Percentiles rank a stretch among this genome's conserved stretches.
Conservation (phyloP, 129 eudicot genomes). For the Chrysanthemum seticuspe region DNA sequence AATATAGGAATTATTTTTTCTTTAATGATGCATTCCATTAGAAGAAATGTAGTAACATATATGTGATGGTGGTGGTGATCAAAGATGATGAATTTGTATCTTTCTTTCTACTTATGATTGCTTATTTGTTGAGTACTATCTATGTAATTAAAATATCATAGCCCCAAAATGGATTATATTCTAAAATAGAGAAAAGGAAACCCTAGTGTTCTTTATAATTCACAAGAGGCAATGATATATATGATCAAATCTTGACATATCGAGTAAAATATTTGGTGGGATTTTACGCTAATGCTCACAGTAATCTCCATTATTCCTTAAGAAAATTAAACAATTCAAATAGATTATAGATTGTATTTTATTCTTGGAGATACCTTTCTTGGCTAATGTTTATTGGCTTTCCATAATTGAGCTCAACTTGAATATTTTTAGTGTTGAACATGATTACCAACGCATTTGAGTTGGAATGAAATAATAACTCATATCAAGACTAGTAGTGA, state of each 20-base stretch:
- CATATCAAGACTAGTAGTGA: too few relatives aligned
- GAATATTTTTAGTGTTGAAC: too few relatives aligned
- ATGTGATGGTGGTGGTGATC: constrained; percentile 3
- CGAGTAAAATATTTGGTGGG: not conserved
- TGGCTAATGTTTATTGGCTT: too few relatives aligned
- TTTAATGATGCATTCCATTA: constrained; percentile 25
- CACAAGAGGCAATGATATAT: not conserved
- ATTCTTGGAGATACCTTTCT: too few relatives aligned
- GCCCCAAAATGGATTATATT: not conserved
- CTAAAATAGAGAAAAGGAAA: not conserved
- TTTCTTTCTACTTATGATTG: constrained; percentile 19
- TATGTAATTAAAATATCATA: not conserved
- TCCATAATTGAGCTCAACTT: too few relatives aligned
- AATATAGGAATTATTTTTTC: not conserved
- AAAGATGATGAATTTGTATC: not conserved
- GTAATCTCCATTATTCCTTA: too few relatives aligned
- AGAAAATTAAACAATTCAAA: too few relatives aligned
- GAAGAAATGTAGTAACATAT: not conserved
- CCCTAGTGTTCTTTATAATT: not conserved
- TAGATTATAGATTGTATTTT: too few relatives aligned
- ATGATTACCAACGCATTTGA: too few relatives aligned
- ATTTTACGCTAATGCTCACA: too few relatives aligned
- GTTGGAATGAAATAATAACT: too few relatives aligned
- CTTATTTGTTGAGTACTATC: not conserved
- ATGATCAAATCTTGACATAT: not conserved